Evolutionary conservation across 2,329 filamentous ascomycete genomes (phyloP), one percentile per base, ranked within the genome.

Genomic region (Neonectria neomacrospora): DNA sequence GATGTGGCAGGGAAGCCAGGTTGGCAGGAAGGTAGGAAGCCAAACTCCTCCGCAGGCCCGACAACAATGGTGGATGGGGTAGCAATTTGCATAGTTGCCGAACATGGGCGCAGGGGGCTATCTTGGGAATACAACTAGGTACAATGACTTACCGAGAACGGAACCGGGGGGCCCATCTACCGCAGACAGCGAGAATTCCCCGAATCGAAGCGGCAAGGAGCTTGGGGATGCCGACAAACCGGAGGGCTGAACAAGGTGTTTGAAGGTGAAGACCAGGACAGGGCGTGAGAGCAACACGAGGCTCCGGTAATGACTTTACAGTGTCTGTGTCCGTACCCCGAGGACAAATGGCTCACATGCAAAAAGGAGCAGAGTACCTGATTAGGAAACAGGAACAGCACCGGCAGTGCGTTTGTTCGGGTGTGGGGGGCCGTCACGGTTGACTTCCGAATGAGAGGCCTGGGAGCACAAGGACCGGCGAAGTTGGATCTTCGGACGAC

Each of bases 31-130:
- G 52, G 57, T 47, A 60, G 62, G 57, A 48, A 52, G 42, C 45
- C 51, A 61, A 39, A 58, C 58, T 65, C 47, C 69, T 73, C 71
- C 71, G 71, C 71, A 73, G 63, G 67, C 45, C 71, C 71, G 71
- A 68, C 61, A 59, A 56, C 55, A 55, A 42, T 32, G n/a, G 47
- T 39, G 56, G 34, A 47, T 47, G 52, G 48, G 39, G 55, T 53
- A 58, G 32, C 32, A 58, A 37, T 34, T 57, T 52, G 42, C 62
- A 44, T 54, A 66, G 57, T 68, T 41, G 61, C 71, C 71, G 68
- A 72, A 62, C 53, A 48, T 69, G 63, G 67, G 64, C 54, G 65
- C 58, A 66, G 61, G 69, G 66, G 23, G 41, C 50, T 55, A 61
- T 67, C 42, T 28, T 64, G 44, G 61, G 55, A 58, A 65, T 44